Evolutionary conservation across 225 moss, liverwort and hornwort genomes (phyloP).

Genomic region (Pseudoscleropodium purum): DNA sequence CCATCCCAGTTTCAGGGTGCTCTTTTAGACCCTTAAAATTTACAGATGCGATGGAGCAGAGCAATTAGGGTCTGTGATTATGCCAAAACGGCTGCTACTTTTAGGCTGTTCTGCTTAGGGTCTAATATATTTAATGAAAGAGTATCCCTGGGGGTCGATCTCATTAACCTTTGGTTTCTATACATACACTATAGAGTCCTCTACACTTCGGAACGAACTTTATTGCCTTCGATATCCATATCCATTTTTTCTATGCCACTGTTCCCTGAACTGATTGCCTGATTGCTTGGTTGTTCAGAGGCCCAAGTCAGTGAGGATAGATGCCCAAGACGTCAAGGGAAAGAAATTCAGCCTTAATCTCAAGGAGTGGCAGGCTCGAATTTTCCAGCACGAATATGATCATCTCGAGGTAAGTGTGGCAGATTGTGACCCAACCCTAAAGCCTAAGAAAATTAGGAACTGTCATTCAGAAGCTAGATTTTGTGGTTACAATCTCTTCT

Average conservation of each 20-base stretch:
- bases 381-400: conserved; percentile 94
- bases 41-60: neutral
- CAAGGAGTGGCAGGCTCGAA: conserved; percentile 83
- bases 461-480: neutral
- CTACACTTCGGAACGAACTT: neutral
- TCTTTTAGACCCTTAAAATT: neutral
- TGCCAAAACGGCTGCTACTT: neutral
- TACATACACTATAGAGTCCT: too few species aligned
- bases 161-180: neutral
- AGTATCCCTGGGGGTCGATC: neutral
- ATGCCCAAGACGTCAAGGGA: conserved; percentile 84
- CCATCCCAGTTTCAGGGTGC: neutral
- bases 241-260: neutral
- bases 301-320: conserved; percentile 67
- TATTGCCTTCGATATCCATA: neutral
- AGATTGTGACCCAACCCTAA: neutral
- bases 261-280: neutral
- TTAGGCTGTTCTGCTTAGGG: neutral
- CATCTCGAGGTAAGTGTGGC: conserved; percentile 71
- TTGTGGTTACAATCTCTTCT: neutral
- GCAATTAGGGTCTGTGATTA: neutral
- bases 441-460: neutral
- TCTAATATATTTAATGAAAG: neutral
- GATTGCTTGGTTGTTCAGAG: conserved; percentile 32
- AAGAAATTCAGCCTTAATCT: conserved; percentile 81